A percentile compares a stretch with the other conserved stretches of the same genome.
phyloP scores from a whole-genome alignment of 495 filamentous ascomycete species.

The Penicillium paxilli region DNA sequence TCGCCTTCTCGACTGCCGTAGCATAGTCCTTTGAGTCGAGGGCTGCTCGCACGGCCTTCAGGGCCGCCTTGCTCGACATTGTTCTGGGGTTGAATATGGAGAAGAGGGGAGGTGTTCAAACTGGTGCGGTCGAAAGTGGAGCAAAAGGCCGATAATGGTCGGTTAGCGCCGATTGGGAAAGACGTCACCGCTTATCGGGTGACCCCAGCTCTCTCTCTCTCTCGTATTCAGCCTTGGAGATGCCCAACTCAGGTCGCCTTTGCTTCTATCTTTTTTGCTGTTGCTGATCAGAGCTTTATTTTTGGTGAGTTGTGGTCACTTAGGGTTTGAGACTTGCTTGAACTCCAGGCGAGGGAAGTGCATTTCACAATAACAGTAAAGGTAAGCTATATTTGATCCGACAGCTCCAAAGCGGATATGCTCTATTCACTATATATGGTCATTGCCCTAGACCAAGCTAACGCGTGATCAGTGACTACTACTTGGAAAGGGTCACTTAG shows the following conservation, averaged over 20 bases:
- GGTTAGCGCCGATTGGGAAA: constrained; percentile 23
- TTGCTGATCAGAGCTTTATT: too few species aligned
- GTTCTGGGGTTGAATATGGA: constrained; percentile 5
- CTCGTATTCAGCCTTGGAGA: too few species aligned
- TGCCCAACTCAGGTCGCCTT: too few species aligned
- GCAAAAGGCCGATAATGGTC: neutral
- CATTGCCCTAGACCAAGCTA: neutral
- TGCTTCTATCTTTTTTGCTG: neutral
- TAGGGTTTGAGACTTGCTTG: too few species aligned
- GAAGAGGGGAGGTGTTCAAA: constrained; percentile 15
- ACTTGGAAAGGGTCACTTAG: too few species aligned
- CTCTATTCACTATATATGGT: neutral
- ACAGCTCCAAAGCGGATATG: neutral
- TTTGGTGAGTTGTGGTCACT: too few species aligned
- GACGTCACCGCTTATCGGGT: constrained; percentile 28
- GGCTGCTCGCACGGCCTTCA: constrained; percentile 81
- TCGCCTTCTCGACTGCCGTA: constrained; percentile 66
- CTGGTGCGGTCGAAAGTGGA: constrained; percentile 18
- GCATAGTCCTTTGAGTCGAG: constrained; percentile 80
- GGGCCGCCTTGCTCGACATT: constrained; percentile 70
- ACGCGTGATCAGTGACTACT: too few species aligned
- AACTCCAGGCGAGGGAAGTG: too few species aligned
- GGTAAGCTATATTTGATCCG: too few species aligned
- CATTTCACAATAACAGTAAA: too few species aligned
- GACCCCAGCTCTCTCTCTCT: too few species aligned